phyloP scores from a whole-genome alignment of 2,329 filamentous ascomycete species.

The Byssothecium circinans region DNA sequence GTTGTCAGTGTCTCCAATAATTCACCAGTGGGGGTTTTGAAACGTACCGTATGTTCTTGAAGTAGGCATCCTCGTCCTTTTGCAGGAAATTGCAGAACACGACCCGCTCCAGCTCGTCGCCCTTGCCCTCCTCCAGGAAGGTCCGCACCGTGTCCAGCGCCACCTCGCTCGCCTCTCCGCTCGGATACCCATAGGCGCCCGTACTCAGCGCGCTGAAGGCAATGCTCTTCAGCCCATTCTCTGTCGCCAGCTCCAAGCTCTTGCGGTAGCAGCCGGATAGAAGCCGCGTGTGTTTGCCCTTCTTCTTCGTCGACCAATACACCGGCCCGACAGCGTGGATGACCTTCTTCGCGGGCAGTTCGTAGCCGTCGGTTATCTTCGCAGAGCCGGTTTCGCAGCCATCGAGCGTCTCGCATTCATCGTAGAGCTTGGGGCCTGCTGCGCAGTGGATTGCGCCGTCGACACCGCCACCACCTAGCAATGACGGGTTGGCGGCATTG shows the following conservation, averaged over 20 bases:
- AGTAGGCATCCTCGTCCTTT: constrained; percentile 77
- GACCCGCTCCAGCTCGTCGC: constrained; percentile 65
- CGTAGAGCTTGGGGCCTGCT: constrained; percentile 68
- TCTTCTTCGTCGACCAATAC: constrained; percentile 55
- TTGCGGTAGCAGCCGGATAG: constrained; percentile 68
- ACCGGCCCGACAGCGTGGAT: constrained; percentile 92
- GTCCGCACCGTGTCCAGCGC: constrained; percentile 64
- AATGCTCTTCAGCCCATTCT: constrained; percentile 67
- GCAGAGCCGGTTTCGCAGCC: constrained; percentile 79
- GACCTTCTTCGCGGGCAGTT: constrained; percentile 73
- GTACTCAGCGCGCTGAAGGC: constrained; percentile 87
- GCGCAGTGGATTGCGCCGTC: constrained; percentile 75
- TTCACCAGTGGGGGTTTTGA: background rate
- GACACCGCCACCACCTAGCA: constrained; percentile 88
- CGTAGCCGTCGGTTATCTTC: constrained; percentile 79
- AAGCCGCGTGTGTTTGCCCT: constrained; percentile 45
- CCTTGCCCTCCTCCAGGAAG: constrained; percentile 55
- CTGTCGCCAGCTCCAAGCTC: constrained; percentile 71
- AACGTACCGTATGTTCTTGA: constrained; percentile 71
- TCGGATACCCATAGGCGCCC: constrained; percentile 87
- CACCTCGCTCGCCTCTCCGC: constrained; percentile 67
- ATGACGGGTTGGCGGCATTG: constrained; percentile 81
- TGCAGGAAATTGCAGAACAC: constrained; percentile 82
- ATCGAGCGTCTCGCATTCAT: constrained; percentile 70
- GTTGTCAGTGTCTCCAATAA: constrained; percentile 6